Base-by-base conservation (phyloP, 257 asterid genomes). In the Solanum tarijense region DNA sequence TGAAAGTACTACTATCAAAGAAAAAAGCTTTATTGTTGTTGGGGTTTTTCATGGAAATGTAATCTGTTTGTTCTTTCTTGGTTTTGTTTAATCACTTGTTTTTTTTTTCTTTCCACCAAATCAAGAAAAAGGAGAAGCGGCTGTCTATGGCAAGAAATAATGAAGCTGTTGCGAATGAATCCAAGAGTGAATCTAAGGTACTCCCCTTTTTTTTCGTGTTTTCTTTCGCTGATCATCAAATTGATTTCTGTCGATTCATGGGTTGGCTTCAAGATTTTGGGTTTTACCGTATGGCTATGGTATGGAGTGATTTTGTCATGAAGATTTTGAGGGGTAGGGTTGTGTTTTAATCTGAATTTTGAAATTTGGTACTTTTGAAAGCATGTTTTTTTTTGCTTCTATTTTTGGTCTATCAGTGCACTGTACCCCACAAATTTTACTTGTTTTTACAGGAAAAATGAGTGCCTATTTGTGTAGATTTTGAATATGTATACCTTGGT, bases 111-210 rank as follows among this genome's bases (percentile, higher is more conserved):
- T n/a, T 41, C 31, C 58, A 41, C 66, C 65, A 43, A 43, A 41
- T 41, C 85, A 14, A 79, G 36, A 58, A n/a, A 66, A 73, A 71
- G 7, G 55, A 14, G 88, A 39, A 86, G 31, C 58, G 21, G 10
- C 13, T 55, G 34, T 60, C 84, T 43, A 86, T 86, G 88, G 84
- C 88, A 60, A 86, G 73, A 86, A 86, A 71, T 52, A 73, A 79
- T 86, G 88, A 86, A 86, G 84, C 88, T 41, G 7, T 48, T 79
- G 72, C 43, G 25, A 86, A 31, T n/a, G 88, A 86, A 83, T 86
- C 88, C 84, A 86, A 86, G 88, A 86, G 60, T 86, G 88, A 86
- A 39, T 86, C 88, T 21, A 86, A 86, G 88, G 88, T 86, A 73
- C 16, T 43, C 16, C 31, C 32, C 32, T 52, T 12, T 69, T 34